Evolutionary conservation across 2,329 filamentous ascomycete genomes (phyloP), one percentile per base, ranked within the genome.

Genomic region (Biscogniauxia marginata): DNA sequence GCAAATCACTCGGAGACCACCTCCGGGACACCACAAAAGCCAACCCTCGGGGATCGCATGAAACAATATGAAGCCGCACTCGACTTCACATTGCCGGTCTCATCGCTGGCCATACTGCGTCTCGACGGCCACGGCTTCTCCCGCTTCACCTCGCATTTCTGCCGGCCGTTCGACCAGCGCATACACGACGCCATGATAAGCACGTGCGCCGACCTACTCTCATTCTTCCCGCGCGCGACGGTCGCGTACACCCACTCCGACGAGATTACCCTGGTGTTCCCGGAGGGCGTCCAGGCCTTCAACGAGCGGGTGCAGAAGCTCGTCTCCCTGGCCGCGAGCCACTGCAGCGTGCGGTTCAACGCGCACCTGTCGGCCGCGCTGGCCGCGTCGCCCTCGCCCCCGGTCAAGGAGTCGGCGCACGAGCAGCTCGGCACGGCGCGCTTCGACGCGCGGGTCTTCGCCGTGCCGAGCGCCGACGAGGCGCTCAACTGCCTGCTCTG

Each of bases 231-330:
- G 11, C 44, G 52, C 1, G 54, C 59, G 13, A 55, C 52, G 7
- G n/a, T 61, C 11, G 56, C 59, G n/a, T 61, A 61, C 50, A 55
- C 56, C 1, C 56, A 56, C 20, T 61, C 56, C 18, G 56, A 57
- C 23, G 52, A 58, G 50, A 59, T 61, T 21, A 59, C 50, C 4
- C 11, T 61, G 1, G 56, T 61, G 9, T 57, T 61, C 9, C 59
- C 59, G 0, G 48, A 46, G 30, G 43, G 34, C 18, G 25, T 52
- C 18, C 46, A 44, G 19, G 23, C 53, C 20, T 54, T 49, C 24
- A 21, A 54, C 25, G 52, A 50, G 24, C 49, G 49, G 0, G 52
- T 61, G 20, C 59, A 61, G 49, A 57, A 54, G 39, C 52, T 61
- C 5, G 52, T 46, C 4, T 59, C 59, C 2, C 30, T 55, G 16